phyloP scores from a whole-genome alignment of 2,329 filamentous ascomycete species.

The Plectosphaerella sp. region DNA sequence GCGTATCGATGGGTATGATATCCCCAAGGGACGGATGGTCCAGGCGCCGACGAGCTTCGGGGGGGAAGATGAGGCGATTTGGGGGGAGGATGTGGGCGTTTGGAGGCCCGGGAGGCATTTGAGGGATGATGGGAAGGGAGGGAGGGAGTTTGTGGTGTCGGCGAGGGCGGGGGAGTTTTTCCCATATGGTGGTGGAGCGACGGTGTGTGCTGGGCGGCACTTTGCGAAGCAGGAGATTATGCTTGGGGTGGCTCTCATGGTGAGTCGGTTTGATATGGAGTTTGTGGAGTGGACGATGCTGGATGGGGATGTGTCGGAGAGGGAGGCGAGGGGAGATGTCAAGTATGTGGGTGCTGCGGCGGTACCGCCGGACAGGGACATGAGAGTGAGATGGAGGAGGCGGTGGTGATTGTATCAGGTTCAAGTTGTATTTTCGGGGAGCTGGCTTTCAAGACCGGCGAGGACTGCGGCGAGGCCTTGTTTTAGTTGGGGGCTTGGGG shows the following conservation, averaged over 20 bases:
- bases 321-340: constrained; percentile 5
- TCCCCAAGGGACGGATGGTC: constrained; percentile 14
- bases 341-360: constrained; percentile 8
- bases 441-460: constrained; percentile 16
- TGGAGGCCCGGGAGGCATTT: constrained; percentile 12
- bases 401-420: not conserved
- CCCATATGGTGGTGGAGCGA: constrained; percentile 17
- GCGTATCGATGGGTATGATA: constrained; percentile 9
- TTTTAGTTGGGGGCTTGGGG: constrained; percentile 18
- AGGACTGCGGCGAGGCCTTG: constrained; percentile 20
- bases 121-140: not conserved
- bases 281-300: constrained; percentile 13
- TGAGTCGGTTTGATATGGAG: constrained; percentile 25
- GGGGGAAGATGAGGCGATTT: constrained; percentile 12
- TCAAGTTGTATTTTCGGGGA: constrained; percentile 6
- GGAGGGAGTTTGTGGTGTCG: constrained; percentile 3
- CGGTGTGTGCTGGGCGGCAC: constrained; percentile 31
- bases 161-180: constrained; percentile 8
- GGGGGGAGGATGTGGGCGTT: constrained; percentile 4
- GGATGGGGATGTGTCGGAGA: constrained; percentile 3
- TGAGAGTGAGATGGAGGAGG: constrained; percentile 2
- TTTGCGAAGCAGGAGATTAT: constrained; percentile 36
- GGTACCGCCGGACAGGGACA: constrained; percentile 10
- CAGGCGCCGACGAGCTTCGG: constrained; percentile 17
- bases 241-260: constrained; percentile 22